Evolutionary conservation across 2,329 filamentous ascomycete genomes (phyloP), one percentile per base, ranked within the genome.

Genomic region (Aureobasidium namibiae): DNA sequence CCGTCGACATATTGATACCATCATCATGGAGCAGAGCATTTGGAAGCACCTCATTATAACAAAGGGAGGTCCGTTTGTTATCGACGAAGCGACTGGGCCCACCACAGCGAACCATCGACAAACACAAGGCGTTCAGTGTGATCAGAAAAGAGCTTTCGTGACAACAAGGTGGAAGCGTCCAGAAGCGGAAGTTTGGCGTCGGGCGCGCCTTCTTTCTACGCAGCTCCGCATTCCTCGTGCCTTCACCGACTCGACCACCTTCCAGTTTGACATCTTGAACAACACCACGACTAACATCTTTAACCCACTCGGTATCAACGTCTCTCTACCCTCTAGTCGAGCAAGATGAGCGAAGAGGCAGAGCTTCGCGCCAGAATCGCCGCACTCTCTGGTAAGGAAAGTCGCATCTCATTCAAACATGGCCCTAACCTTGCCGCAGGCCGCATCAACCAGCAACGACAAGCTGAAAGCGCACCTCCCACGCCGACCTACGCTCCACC

Each of bases 311-410:
- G 14, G 16, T 16, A 8, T 52, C 11, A 13, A 11, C 34, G 48
- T 39, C 14, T 29, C 39, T 39, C 34, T 52, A 52, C 38, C 33
- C 34, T 39, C 2, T 29, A 44, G 52, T n/a, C 13, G 11, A 36
- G 16, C 52, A 26, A 45, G 2, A 63, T 63, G 62, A 60, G 41
- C 36, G 62, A 63, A 44, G 62, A 63, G 21, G 62, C 62, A 31
- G 62, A 61, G 38, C 58, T 63, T 13, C 62, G 59, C 34, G 62
- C 62, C 26, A 61, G 60, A n/a, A 63, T 63, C 23, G 62, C 62
- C 14, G 62, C 60, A 11, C 49, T 63, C 8, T 36, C 60, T 46
- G 62, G 62, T 63, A 57, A 36, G 8, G 8, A 4, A 14, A 29
- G 23, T 14, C 26, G 16, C 4, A 14, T 46, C 42, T 33, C 31